A percentile compares a stretch with the other conserved stretches of the same genome.
phyloP scores from a whole-genome alignment of 164 flowering plant genomes.

The Magnolia changhungtana region DNA sequence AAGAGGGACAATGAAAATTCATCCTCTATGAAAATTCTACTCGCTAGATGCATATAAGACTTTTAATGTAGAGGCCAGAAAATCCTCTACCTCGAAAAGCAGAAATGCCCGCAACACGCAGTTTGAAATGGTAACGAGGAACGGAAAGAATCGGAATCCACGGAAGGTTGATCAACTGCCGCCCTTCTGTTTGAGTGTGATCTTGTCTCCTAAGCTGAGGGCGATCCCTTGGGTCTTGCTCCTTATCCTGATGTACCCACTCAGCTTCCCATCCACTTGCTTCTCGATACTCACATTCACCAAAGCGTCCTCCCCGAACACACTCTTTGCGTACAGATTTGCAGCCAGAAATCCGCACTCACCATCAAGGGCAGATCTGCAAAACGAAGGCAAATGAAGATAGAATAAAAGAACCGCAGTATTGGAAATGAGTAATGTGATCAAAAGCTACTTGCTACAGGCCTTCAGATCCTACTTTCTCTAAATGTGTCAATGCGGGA shows the following conservation, averaged over 20 bases:
- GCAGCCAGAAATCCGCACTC: constrained; percentile 97
- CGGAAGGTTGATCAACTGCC: constrained; percentile 18
- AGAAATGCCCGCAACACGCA: not conserved
- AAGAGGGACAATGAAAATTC: not conserved
- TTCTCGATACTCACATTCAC: constrained; percentile 90
- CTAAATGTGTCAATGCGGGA: not conserved
- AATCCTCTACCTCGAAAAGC: not conserved
- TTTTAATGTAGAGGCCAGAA: not conserved
- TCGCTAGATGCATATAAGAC: not conserved
- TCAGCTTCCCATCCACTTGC: constrained; percentile 75
- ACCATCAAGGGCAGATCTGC: constrained; percentile 88
- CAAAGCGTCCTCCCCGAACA: constrained; percentile 97
- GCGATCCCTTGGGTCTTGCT: constrained; percentile 98
- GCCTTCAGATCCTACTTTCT: not conserved
- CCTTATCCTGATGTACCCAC: constrained; percentile 92
- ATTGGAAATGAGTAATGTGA: not conserved
- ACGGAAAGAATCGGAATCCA: not conserved
- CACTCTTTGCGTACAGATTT: constrained; percentile 91
- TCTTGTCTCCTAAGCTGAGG: constrained; percentile 95
- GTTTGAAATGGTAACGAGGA: not conserved
- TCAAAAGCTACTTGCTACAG: not conserved
- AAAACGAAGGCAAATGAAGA: constrained; percentile 3
- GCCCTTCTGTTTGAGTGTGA: constrained; percentile 93
- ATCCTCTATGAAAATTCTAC: not conserved
- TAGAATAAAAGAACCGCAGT: not conserved